Percentiles rank a stretch among this genome's conserved stretches.
These are phyloP conservation scores for Cladochytrium tenue DNA, from an alignment of 371 early-diverging fungal genomes.

Conservation along the genomic window DNA sequence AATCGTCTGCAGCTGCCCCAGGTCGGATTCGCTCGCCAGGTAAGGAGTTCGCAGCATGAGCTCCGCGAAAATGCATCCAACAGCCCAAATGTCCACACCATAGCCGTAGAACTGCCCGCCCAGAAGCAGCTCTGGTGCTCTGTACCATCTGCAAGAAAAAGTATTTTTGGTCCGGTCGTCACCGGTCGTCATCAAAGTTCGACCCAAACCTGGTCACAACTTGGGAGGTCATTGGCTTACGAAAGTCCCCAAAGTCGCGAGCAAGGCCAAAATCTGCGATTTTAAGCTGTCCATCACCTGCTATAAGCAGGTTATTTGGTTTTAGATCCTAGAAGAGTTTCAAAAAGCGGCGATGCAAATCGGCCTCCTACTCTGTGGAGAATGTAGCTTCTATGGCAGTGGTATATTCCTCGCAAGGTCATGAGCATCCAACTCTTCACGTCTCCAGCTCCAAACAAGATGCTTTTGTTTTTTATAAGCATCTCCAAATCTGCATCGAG, in stretches of 20 bases:
- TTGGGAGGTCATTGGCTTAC: slow-evolving; percentile 81
- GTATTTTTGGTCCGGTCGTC: slow-evolving; percentile 62
- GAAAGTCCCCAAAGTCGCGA: slow-evolving; percentile 86
- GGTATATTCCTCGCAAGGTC: slow-evolving; percentile 92
- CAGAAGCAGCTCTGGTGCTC: slow-evolving; percentile 97
- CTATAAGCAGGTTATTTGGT: slow-evolving; percentile 98
- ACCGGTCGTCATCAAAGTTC: slow-evolving; percentile 35
- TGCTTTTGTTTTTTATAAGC: slow-evolving; percentile 92
- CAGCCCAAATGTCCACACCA: slow-evolving; percentile 98
- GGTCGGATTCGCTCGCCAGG: slow-evolving; percentile 91
- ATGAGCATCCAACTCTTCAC: slow-evolving; percentile 99
- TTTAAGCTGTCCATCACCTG: slow-evolving; percentile 86
- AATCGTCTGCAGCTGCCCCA: slow-evolving; percentile 93
- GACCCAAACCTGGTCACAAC: slow-evolving; percentile 86
- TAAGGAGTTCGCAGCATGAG: slow-evolving; percentile 95
- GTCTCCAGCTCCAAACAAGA: slow-evolving; percentile 95
- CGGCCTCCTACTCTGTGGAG: slow-evolving; percentile 78
- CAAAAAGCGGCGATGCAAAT: too few relatives aligned
- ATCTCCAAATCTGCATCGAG: slow-evolving; percentile 95
- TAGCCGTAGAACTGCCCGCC: slow-evolving; percentile 89
- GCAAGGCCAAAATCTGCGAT: slow-evolving; percentile 99
- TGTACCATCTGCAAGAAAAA: slow-evolving; percentile 95
- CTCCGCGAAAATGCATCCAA: slow-evolving; percentile 99
- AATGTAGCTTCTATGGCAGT: slow-evolving; percentile 91
- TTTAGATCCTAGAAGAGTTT: slow-evolving; percentile 90